phyloP scores from a whole-genome alignment of 2,329 filamentous ascomycete species.

The Colletotrichum sidae region DNA sequence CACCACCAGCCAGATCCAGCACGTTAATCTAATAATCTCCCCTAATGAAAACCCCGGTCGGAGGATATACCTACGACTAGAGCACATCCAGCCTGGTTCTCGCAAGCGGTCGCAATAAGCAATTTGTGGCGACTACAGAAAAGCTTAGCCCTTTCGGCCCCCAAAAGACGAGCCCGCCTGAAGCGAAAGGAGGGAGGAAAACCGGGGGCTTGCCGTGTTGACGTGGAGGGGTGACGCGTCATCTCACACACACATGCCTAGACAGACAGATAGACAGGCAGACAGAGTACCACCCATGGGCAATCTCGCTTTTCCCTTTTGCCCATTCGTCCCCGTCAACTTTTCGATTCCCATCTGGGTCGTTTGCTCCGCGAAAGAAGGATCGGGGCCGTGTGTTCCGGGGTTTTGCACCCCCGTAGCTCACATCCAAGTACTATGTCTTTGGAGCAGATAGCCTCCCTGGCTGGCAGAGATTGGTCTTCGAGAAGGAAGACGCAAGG shows the following conservation, averaged over 20 bases:
- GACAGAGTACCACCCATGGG: not conserved
- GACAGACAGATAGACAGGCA: not conserved
- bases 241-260: not conserved
- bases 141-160: conserved; percentile 31
- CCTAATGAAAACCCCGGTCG: not conserved
- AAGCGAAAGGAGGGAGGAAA: not conserved
- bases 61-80: not conserved
- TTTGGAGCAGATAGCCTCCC: no score
- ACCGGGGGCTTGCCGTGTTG: conserved; percentile 19
- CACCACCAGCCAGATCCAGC: not conserved
- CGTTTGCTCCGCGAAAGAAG: not conserved
- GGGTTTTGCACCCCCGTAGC: not conserved
- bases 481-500: not conserved
- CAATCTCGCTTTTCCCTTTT: conserved; percentile 2
- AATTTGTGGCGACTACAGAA: conserved; percentile 16
- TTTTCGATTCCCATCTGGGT: no score
- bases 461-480: not conserved
- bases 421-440: not conserved
- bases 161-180: conserved; percentile 5
- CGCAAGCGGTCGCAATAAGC: conserved; percentile 30
- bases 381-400: conserved; percentile 1
- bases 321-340: not conserved
- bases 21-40: not conserved
- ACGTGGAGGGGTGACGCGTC: conserved; percentile 31
- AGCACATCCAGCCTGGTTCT: conserved; percentile 28